Conservation (phyloP, 2,329 filamentous ascomycete genomes). For the Xylariales sp. region DNA sequence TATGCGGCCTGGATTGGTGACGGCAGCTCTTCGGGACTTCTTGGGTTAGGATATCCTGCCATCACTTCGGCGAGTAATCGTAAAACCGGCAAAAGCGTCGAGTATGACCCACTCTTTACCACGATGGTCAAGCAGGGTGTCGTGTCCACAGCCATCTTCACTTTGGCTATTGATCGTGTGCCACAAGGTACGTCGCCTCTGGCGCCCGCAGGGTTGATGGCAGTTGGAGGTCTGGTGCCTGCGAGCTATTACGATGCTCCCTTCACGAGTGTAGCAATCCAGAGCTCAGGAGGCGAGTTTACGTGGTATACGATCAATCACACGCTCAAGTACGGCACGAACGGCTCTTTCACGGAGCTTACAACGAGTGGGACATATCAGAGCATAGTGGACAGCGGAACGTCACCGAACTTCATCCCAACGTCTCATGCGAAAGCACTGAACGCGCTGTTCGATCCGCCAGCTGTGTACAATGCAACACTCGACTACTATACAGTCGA, state of each 20-base stretch:
- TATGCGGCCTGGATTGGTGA: slow-evolving; percentile 9
- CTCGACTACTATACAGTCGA: slow-evolving; percentile 7
- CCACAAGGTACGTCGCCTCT: slow-evolving; percentile 6
- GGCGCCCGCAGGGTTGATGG: slow-evolving; percentile 6
- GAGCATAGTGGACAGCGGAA: slow-evolving; percentile 9
- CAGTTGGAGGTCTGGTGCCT: slow-evolving; percentile 7
- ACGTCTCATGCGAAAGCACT: slow-evolving; percentile 4
- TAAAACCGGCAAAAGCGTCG: slow-evolving; percentile 6
- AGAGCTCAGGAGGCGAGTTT: not conserved
- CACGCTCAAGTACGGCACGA: slow-evolving; percentile 4
- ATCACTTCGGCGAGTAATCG: slow-evolving; percentile 9
- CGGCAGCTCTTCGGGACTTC: slow-evolving; percentile 2
- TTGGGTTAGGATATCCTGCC: slow-evolving; percentile 10
- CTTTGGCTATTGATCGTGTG: slow-evolving; percentile 14
- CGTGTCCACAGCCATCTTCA: slow-evolving; percentile 9
- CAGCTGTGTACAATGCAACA: slow-evolving; percentile 7
- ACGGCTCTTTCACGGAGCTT: slow-evolving; percentile 2
- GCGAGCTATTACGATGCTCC: slow-evolving; percentile 8
- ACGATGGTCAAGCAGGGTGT: slow-evolving; percentile 4
- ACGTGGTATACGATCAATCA: slow-evolving; percentile 3
- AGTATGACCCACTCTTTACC: slow-evolving; percentile 7
- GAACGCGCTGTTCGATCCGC: slow-evolving; percentile 7
- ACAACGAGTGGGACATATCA: not conserved
- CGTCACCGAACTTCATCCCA: slow-evolving; percentile 8
- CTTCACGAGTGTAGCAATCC: slow-evolving; percentile 8